A percentile compares a stretch with the other conserved stretches of the same genome.
These are phyloP conservation scores for Bruguiera gymnorhiza DNA, from an alignment of 345 rosid genomes.

Conservation along the genomic window DNA sequence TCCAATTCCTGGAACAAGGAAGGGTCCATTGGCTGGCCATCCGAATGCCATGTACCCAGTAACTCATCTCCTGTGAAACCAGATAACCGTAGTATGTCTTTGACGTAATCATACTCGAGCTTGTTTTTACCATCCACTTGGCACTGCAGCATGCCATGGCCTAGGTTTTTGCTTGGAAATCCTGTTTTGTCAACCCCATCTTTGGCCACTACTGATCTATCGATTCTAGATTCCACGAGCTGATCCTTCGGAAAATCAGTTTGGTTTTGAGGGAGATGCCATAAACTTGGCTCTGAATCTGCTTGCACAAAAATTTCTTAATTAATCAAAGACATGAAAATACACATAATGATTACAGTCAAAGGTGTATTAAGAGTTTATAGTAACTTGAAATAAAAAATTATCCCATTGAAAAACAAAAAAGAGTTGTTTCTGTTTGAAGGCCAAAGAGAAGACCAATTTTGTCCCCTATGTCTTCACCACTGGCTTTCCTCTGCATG, in stretches of 20 bases:
- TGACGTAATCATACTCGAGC: constrained; percentile 56
- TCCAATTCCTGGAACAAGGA: constrained; percentile 46
- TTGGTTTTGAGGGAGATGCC: background rate
- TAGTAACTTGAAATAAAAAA: too few species aligned
- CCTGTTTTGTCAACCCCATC: constrained; percentile 4
- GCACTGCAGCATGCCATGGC: constrained; percentile 16
- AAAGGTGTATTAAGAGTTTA: background rate
- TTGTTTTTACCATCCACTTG: constrained; percentile 45
- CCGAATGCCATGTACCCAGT: constrained; percentile 59
- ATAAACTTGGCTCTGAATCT: background rate
- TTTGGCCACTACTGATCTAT: background rate
- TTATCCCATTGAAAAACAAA: too few species aligned
- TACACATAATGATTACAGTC: background rate
- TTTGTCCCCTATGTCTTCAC: too few species aligned
- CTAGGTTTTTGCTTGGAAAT: constrained; percentile 7
- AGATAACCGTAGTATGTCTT: constrained; percentile 60
- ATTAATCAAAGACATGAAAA: background rate
- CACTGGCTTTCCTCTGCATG: background rate
- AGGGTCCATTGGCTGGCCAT: constrained; percentile 70
- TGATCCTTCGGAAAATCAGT: background rate
- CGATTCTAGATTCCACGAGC: background rate
- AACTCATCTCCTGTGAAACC: constrained; percentile 54
- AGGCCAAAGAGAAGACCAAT: too few species aligned
- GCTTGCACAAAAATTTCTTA: background rate
- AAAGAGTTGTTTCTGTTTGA: too few species aligned